Conservation (phyloP, 148 eudicot species). For the Cornus florida region DNA sequence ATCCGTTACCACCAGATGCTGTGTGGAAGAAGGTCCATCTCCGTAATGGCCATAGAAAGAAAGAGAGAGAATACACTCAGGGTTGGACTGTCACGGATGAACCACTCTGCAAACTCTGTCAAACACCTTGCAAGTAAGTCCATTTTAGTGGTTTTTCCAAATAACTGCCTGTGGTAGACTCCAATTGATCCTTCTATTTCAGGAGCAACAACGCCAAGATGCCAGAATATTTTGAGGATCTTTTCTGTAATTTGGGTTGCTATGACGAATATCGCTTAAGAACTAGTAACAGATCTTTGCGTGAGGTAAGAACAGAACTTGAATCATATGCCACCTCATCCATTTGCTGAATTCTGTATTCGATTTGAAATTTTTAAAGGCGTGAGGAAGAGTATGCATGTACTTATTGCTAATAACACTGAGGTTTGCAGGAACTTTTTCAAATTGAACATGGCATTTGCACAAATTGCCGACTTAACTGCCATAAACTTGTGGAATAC, state of each 20-base stretch:
- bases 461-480: conserved; percentile 74
- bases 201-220: conserved; percentile 67
- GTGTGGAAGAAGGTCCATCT: conserved; percentile 63
- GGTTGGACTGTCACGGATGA: conserved; percentile 67
- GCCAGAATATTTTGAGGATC: conserved; percentile 85
- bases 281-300: conserved; percentile 79
- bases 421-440: conserved; percentile 70
- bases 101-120: conserved; percentile 97
- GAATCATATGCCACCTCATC: not conserved
- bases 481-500: conserved; percentile 84
- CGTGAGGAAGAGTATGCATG: not conserved
- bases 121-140: conserved; percentile 76
- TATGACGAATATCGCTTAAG: conserved; percentile 73
- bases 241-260: conserved; percentile 76
- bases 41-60: conserved; percentile 40
- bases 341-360: not conserved
- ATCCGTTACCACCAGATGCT: conserved; percentile 64
- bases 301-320: conserved; percentile 58
- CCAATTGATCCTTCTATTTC: conserved; percentile 18
- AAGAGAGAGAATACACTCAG: conserved; percentile 57
- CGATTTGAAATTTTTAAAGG: not conserved
- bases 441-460: conserved; percentile 85
- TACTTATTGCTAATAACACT: not conserved
- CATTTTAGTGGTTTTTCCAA: not conserved
- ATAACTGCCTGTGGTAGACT: not conserved